phyloP scores from a whole-genome alignment of 331 rosid species.

The Pyrus hybrid region DNA sequence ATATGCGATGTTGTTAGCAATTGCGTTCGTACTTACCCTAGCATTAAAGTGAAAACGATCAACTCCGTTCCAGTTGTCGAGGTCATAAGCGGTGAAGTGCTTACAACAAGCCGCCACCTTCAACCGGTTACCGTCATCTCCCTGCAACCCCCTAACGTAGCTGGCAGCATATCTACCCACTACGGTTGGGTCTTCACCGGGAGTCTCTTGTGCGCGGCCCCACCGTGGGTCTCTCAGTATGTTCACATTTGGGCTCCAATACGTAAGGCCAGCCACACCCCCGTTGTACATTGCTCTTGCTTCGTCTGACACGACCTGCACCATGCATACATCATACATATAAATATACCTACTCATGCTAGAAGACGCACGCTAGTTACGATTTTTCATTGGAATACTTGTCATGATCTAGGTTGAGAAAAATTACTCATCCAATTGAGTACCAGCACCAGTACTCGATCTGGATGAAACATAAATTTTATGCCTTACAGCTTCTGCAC shows the following conservation, averaged over 20 bases:
- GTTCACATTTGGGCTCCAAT: slow-evolving; percentile 90
- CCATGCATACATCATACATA: background rate
- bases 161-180: slow-evolving; percentile 70
- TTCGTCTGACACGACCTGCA: slow-evolving; percentile 84
- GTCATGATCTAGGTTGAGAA: background rate
- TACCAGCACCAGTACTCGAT: background rate
- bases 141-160: slow-evolving; percentile 74
- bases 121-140: slow-evolving; percentile 47
- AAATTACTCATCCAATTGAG: background rate
- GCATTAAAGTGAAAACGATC: slow-evolving; percentile 91
- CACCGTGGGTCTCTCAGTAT: slow-evolving; percentile 90
- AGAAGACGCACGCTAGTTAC: background rate
- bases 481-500: background rate
- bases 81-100: slow-evolving; percentile 89
- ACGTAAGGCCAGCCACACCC: slow-evolving; percentile 68
- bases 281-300: slow-evolving; percentile 94
- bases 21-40: slow-evolving; percentile 23
- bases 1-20: background rate
- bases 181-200: slow-evolving; percentile 83
- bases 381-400: background rate
- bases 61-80: slow-evolving; percentile 86
- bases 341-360: background rate
- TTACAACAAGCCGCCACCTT: slow-evolving; percentile 94
- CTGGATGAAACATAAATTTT: background rate
- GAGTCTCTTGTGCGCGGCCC: slow-evolving; percentile 99